Evolutionary conservation across 1,139 yeast species (phyloP).

Genomic region (Nakaseomyces bracarensis): DNA sequence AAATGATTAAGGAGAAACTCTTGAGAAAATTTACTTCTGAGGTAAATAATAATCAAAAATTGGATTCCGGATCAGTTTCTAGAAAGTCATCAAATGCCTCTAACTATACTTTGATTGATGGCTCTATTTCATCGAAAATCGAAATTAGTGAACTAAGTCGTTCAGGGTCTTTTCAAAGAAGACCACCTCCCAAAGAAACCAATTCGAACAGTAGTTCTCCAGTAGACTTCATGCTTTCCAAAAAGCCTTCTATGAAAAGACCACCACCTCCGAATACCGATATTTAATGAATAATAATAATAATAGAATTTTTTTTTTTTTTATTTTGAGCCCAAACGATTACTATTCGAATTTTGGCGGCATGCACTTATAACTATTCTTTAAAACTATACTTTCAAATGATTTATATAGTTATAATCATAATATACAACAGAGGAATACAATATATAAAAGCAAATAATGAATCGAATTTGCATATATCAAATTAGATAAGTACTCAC

Average conservation of each 20-base stretch:
- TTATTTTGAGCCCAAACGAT: background rate
- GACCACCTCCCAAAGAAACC: conserved; percentile 3
- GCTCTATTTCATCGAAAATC: background rate
- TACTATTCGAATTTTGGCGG: no score
- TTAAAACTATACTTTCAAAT: no score
- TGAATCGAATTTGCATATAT: no score
- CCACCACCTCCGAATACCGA: background rate
- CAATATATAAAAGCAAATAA: no score
- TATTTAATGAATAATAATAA: no score
- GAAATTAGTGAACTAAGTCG: background rate
- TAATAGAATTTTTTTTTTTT: no score
- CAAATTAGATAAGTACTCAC: no score
- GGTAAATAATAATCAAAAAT: background rate
- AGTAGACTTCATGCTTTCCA: background rate
- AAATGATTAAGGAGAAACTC: conserved; percentile 1
- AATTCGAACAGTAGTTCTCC: background rate
- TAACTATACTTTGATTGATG: background rate
- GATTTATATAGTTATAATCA: no score
- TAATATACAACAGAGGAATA: no score
- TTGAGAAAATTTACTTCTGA: background rate
- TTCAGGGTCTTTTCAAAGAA: conserved; percentile 4
- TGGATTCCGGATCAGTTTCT: background rate
- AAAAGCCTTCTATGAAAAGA: conserved; percentile 7
- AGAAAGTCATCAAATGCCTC: background rate
- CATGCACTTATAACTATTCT: no score